Conservation (phyloP, 768 basidiomycete species). For the Psilocybe subaeruginosa region DNA sequence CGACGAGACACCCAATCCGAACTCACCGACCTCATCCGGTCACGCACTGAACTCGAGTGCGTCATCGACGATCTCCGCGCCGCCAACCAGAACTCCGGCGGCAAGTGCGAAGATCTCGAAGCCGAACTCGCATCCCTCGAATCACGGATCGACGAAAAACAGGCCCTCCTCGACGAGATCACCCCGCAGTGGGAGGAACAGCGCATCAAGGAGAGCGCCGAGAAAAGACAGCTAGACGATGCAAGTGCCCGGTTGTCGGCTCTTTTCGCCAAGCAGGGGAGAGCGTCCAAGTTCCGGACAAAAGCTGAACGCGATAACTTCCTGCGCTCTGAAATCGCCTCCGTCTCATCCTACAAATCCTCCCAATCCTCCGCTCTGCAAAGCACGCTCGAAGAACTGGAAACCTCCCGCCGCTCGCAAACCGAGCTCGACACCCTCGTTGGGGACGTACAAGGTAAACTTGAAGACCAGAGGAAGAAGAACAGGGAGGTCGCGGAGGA, state of each 20-base stretch:
- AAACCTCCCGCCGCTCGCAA: conserved; percentile 48
- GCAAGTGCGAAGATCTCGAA: conserved; percentile 64
- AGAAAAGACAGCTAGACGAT: conserved; percentile 74
- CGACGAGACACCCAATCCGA: conserved; percentile 82
- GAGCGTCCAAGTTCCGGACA: conserved; percentile 82
- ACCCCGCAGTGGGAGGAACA: conserved; percentile 72
- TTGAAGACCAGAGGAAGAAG: conserved; percentile 66
- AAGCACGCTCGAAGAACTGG: conserved; percentile 52
- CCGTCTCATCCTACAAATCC: conserved; percentile 62
- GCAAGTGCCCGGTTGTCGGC: conserved; percentile 71
- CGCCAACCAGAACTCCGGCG: conserved; percentile 65
- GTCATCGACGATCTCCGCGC: conserved; percentile 75
- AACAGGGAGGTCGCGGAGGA: conserved; percentile 66
- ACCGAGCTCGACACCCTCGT: conserved; percentile 63
- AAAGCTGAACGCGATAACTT: conserved; percentile 84
- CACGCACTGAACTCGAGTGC: conserved; percentile 87
- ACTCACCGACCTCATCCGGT: conserved; percentile 82
- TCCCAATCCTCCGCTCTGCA: conserved; percentile 61
- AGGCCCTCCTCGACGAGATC: conserved; percentile 62
- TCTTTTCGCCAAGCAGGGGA: conserved; percentile 90
- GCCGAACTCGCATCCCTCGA: conserved; percentile 66
- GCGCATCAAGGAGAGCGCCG: conserved; percentile 49
- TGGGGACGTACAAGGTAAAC: conserved; percentile 54
- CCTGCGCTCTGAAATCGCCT: conserved; percentile 76
- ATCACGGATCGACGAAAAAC: conserved; percentile 62